phyloP scores from a whole-genome alignment of 2,329 filamentous ascomycete genomes.

The Pleoardoris graminearum region DNA sequence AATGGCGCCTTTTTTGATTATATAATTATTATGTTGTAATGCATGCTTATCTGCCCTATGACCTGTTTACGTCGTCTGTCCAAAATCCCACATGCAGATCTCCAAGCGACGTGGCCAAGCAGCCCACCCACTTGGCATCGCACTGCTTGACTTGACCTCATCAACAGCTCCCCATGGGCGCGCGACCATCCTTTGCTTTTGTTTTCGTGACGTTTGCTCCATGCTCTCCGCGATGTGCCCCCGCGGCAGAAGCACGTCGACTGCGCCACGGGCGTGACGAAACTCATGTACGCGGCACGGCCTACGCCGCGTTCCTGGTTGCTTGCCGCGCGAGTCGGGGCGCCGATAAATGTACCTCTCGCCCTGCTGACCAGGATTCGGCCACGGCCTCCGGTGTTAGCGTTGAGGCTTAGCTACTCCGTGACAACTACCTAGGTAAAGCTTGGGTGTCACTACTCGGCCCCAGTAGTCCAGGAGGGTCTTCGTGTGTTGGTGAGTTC shows the following conservation, averaged over 20 bases:
- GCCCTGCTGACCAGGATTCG: too few relatives aligned
- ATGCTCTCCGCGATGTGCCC: not conserved
- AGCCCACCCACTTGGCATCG: slow-evolving; percentile 3
- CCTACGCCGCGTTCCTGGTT: too few relatives aligned
- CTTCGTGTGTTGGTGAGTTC: too few relatives aligned
- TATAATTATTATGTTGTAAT: too few relatives aligned
- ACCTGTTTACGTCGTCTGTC: too few relatives aligned
- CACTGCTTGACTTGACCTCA: slow-evolving; percentile 8
- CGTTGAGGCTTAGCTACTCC: not conserved
- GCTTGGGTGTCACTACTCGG: not conserved
- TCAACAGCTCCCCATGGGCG: not conserved
- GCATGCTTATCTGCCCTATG: too few relatives aligned
- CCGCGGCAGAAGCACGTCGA: slow-evolving; percentile 1
- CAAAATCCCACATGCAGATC: not conserved
- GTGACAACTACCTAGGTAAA: not conserved
- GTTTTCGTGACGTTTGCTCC: not conserved
- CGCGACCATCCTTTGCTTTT: not conserved
- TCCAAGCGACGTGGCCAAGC: not conserved
- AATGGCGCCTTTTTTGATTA: too few relatives aligned
- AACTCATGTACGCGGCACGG: too few relatives aligned
- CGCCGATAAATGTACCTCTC: too few relatives aligned
- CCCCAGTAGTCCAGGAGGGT: too few relatives aligned
- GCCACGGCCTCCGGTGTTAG: too few relatives aligned
- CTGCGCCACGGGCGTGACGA: slow-evolving; percentile 3
- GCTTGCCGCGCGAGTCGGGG: too few relatives aligned